phyloP scores from a whole-genome alignment of 441 rosid species.

The Populus hybrid region DNA sequence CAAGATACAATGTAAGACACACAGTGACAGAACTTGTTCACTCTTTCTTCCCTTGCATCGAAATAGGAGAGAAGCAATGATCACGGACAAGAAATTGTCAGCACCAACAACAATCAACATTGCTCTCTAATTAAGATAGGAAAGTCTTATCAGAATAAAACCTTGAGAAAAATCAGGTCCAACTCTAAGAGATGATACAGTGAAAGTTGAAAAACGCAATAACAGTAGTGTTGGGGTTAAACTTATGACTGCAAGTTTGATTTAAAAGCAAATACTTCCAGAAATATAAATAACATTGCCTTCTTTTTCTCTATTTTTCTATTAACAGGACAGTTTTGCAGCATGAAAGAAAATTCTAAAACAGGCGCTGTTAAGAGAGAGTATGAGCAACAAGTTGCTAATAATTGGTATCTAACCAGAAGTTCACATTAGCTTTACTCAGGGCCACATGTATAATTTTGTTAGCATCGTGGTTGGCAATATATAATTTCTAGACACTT shows the following conservation, averaged over 20 bases:
- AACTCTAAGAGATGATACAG: not conserved
- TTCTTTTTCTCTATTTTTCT: no score
- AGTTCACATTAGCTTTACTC: no score
- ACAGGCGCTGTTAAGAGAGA: no score
- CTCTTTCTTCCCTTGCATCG: not conserved
- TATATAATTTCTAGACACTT: not conserved
- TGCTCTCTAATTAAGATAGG: not conserved
- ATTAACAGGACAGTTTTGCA: no score
- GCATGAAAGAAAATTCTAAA: no score
- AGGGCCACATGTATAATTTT: no score
- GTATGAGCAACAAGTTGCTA: no score
- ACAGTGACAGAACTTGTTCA: not conserved
- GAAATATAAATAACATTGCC: no score
- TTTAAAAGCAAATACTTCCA: no score
- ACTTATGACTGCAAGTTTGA: no score
- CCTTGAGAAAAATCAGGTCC: not conserved
- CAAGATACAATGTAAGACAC: not conserved
- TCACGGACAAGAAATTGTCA: not conserved
- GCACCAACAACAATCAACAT: not conserved
- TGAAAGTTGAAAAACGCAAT: not conserved
- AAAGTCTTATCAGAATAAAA: not conserved
- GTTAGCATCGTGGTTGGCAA: no score
- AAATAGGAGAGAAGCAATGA: not conserved
- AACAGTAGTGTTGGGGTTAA: not conserved
- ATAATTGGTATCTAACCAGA: no score